Evolutionary conservation across 169 alveolate species (phyloP).

Genomic region (Prorocentrum cordatum): DNA sequence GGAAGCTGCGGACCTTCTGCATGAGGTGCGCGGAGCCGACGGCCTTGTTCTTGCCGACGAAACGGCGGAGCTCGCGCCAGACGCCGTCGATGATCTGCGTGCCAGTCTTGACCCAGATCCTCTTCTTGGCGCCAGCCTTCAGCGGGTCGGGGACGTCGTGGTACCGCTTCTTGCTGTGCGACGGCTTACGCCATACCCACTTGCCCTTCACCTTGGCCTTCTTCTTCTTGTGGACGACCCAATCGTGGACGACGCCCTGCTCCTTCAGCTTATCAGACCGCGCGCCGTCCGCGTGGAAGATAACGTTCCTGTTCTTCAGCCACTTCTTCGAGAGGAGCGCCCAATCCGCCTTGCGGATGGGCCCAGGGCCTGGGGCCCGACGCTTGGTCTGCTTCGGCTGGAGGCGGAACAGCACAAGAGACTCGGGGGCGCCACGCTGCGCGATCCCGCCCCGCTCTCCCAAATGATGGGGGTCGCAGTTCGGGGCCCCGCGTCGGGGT

Average conservation of each 20-base stretch:
- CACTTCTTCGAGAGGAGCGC: neutral
- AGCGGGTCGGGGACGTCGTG: too few relatives aligned
- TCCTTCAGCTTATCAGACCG: neutral
- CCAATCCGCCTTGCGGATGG: neutral
- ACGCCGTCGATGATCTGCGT: too few relatives aligned
- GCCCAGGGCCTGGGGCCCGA: neutral
- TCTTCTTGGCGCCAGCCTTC: too few relatives aligned
- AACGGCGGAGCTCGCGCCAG: too few relatives aligned
- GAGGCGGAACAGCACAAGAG: neutral
- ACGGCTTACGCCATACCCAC: constrained; percentile 3
- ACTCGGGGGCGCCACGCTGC: neutral
- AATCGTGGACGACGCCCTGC: neutral
- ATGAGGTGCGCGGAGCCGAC: too few relatives aligned
- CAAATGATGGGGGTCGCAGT: too few relatives aligned
- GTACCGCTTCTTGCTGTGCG: too few relatives aligned
- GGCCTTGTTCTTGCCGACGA: too few relatives aligned
- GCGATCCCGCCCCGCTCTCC: neutral
- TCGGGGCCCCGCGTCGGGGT: too few relatives aligned
- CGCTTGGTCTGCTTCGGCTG: neutral
- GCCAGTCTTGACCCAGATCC: too few relatives aligned
- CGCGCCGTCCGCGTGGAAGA: neutral
- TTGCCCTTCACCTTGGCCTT: neutral
- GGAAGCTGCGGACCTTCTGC: too few relatives aligned
- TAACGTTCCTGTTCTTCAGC: neutral
- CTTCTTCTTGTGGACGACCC: constrained; percentile 12